Conservation (phyloP, 2,329 filamentous ascomycete genomes). For the Paracamarosporium sp. region DNA sequence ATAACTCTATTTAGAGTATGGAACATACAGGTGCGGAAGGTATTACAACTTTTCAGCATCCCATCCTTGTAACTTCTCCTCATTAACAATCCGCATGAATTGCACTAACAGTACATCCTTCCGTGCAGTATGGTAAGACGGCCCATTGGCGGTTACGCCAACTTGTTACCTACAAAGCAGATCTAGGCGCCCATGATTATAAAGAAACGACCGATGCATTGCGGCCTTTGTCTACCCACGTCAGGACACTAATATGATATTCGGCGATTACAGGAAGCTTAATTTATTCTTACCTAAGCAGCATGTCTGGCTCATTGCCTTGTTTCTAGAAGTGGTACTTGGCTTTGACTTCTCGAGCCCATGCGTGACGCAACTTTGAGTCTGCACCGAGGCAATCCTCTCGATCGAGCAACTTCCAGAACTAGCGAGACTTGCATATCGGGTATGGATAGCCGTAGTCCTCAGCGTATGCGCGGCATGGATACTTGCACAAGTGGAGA, state of each 20-base stretch:
- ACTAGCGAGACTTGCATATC: background rate
- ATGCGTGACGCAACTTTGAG: background rate
- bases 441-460: background rate
- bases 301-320: background rate
- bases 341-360: background rate
- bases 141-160: too few species aligned
- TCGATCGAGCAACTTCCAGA: constrained; percentile 6
- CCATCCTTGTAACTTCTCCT: background rate
- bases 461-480: constrained; percentile 1
- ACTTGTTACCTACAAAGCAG: too few species aligned
- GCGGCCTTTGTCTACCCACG: background rate
- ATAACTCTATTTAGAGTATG: background rate
- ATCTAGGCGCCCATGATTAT: background rate
- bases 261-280: background rate
- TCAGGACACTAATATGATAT: background rate
- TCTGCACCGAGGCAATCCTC: background rate
- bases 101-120: background rate
- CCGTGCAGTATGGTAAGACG: background rate
- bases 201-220: background rate
- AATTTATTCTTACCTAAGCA: background rate
- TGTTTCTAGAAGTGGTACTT: background rate
- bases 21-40: background rate
- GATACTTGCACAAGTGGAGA: background rate
- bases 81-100: background rate
- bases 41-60: background rate